Evolutionary conservation across 2,329 filamentous ascomycete species (phyloP), one percentile per base, ranked within the genome.

Genomic region (Akanthomyces lecanii): DNA sequence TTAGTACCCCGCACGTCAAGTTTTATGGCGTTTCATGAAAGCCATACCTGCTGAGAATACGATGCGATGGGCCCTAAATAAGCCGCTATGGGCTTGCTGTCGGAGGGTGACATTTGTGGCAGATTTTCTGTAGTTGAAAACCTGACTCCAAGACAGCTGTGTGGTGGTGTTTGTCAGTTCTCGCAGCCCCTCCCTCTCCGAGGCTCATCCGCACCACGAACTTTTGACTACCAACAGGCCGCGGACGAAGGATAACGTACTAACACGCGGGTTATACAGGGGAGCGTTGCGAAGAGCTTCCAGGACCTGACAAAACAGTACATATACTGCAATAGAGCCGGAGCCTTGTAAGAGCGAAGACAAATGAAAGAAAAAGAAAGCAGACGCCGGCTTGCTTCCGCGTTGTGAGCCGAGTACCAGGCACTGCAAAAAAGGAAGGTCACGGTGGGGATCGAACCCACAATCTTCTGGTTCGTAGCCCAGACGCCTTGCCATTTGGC

Each of bases 401-500:
- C 23, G n/a, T 8, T 28, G 21, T 33, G 30, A 33, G 30, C 30
- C 5, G 21, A n/a, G 28, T 2, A 11, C 33, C n/a, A 14, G 2
- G 16, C 36, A 23, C 21, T 28, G 53, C 53, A 58, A 64, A 62
- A 64, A 62, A 38, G 51, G 16, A 10, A 64, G 63, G 63, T 64
- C 63, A 62, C 63, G 63, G 63, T 64, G 63, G 63, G 63, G 63
- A 64, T 64, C 63, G 63, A 64, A 64, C 63, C 63, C 63, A 64
- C 63, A 64, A 64, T 64, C 63, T 64, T 64, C 63, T 64, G 63
- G 58, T 64, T 64, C 63, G 63, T 64, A 64, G 63, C 58, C 58
- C 63, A 64, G 63, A 64, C 63, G 63, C 63, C 63, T 64, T 64
- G 63, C 63, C 63, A 64, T 64, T 64, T 64, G 63, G 63, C 63